Base-by-base conservation (phyloP, 352 stramenopile species). In the Phytophthora ramorum region DNA sequence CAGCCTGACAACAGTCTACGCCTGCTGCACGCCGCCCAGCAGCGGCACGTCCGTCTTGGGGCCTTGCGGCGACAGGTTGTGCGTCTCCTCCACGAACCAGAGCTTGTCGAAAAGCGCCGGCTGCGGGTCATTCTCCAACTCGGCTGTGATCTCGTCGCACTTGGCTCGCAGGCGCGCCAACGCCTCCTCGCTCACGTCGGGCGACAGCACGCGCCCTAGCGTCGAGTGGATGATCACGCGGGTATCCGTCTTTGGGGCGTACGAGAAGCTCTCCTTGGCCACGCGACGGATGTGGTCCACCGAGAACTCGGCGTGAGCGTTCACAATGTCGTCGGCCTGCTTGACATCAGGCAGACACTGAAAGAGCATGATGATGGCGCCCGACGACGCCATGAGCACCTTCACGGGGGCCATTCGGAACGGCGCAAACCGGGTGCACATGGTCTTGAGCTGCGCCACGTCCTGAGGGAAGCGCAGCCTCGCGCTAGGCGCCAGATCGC, bases 21-120 rank as follows among this genome's bases (percentile, higher is more conserved):
- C 28, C 28, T 61, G 20, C 14, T 64, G 16, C 46, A 66, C 19
- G 24, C 58, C 61, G 8, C 62, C 64, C n/a, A 75, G 62, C 3
- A 91, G 70, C 17, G 66, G 66, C 51, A 89, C 63, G 34, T 73
- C 63, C 0, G 79, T 87, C 49, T 75, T 86, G 41, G 69, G 63
- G 1, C 82, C 82, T 46, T 77, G 66, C 1, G 81, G 78, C 24
- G 80, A 91, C 55, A 86, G 78, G 30, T 87, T 63, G 24, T 91
- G 83, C 10, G 81, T 87, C 59, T 93, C 85, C 52, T 91, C 79
- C 6, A 91, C 78, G 38, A 83, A 88, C 85, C 85, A 93, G 13
- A 93, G 67, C 19, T 83, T 75, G 8, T 79, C 55, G 41, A 90
- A 75, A 12, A 78, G 58, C 34, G 78, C 73, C 19, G 56, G 69